Base-by-base conservation (phyloP, 371 early-diverging fungal genomes). In the Haplosporangium sp. region DNA sequence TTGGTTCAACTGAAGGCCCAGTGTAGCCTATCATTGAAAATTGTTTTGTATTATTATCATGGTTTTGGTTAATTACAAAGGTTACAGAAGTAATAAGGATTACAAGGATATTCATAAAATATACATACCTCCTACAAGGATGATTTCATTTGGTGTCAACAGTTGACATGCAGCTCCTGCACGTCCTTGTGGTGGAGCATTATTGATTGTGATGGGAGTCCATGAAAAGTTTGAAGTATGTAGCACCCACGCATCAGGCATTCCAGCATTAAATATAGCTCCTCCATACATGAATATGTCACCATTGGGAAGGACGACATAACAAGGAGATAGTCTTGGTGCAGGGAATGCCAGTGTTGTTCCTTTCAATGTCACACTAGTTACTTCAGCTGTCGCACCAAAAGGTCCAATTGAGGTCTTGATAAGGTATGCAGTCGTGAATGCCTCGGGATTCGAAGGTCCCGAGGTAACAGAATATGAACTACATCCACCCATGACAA, bases 261-360 rank as follows among this genome's bases (percentile, higher is more conserved):
- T 4, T 7, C 6, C 3, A 20, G 19, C 47, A 15, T 7, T 11
- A 45, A 13, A 19, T 7, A 9, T 20, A 6, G 44, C 2, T 57
- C 66, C 66, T 13, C 47, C 58, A 57, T 58, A 66, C 58, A 66
- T 42, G 27, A 66, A 66, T 10, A 58, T 58, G 19, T 66, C 58
- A 4, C 66, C 66, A 44, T 58, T 66, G 35, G 9, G 20, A 35
- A 66, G 42, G 8, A 58, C 58, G 3, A 34, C 35, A 19, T 58
- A 47, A 58, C 66, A 66, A 34, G 66, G 37, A 19, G 66, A 58
- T 20, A 42, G 13, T 39, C 66, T 53, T 34, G 45, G 37, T 3
- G 45, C 2, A 15, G 66, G 66, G 27, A 27, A 27, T 27, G 27
- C 27, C 1, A 27, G 27, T 19, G 27, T 42, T 11, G 15, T 6